A percentile compares a stretch with the other conserved stretches of the same genome.
phyloP scores from a whole-genome alignment of 495 filamentous ascomycete species.

The Talaromyces nanjingensis region DNA sequence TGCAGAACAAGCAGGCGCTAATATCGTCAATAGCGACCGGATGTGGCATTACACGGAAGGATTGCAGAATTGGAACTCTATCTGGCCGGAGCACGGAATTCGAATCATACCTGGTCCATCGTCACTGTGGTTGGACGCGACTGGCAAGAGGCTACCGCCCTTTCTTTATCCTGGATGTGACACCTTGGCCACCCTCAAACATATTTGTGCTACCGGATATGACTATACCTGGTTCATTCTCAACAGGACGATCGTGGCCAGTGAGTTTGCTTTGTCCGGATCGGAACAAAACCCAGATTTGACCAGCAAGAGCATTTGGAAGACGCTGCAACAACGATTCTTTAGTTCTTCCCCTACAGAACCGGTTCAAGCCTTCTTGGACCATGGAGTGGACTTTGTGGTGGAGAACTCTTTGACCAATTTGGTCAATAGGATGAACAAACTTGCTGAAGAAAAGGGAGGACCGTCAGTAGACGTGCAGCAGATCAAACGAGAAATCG shows the following conservation, averaged over 20 bases:
- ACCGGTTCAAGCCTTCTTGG: constrained; percentile 40
- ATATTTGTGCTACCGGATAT: constrained; percentile 46
- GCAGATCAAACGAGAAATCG: constrained; percentile 30
- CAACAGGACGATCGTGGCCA: constrained; percentile 41
- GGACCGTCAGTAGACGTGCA: constrained; percentile 30
- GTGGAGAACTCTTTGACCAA: constrained; percentile 38
- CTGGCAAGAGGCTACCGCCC: constrained; percentile 40
- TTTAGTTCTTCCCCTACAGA: constrained; percentile 35
- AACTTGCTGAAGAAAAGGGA: constrained; percentile 25
- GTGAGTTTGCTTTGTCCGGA: constrained; percentile 46
- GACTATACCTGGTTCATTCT: constrained; percentile 50
- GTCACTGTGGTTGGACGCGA: constrained; percentile 47
- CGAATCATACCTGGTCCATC: constrained; percentile 29
- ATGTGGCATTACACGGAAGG: constrained; percentile 54
- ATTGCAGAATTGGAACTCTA: constrained; percentile 43
- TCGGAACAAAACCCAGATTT: constrained; percentile 49
- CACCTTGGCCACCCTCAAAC: constrained; percentile 42
- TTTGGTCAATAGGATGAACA: constrained; percentile 43
- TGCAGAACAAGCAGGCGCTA: constrained; percentile 33
- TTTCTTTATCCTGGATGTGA: constrained; percentile 43
- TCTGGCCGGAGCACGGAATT: constrained; percentile 47
- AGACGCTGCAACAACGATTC: constrained; percentile 35
- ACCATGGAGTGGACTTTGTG: constrained; percentile 43
- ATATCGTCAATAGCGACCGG: constrained; percentile 42
- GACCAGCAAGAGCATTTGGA: constrained; percentile 42